A percentile compares a stretch with the other conserved stretches of the same genome.
Evolutionary conservation across 768 basidiomycete genomes (phyloP).

Genomic region (Scleroderma bovista): DNA sequence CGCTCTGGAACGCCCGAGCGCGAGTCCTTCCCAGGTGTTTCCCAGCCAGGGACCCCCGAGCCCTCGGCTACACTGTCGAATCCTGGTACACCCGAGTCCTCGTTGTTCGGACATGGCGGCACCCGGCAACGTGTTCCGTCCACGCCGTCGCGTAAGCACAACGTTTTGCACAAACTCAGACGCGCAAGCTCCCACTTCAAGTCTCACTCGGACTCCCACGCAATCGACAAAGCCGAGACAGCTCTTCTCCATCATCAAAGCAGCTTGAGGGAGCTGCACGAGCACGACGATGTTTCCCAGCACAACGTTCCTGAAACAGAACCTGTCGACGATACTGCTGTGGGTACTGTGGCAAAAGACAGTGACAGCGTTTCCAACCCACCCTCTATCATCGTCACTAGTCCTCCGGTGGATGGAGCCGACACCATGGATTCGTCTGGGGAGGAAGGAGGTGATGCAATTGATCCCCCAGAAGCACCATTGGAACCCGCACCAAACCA

Average conservation of each 20-base stretch:
- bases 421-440: neutral
- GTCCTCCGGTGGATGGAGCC: neutral
- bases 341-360: neutral
- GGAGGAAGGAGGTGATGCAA: neutral
- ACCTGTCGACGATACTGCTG: neutral
- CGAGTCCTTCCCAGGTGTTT: neutral
- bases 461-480: neutral
- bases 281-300: neutral
- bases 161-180: constrained; percentile 5
- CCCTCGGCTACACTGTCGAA: constrained; percentile 4
- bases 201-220: neutral
- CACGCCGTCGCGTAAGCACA: constrained; percentile 5
- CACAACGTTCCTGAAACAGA: neutral
- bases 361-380: neutral
- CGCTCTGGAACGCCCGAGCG: neutral
- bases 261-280: neutral
- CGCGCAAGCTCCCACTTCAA: constrained; percentile 7
- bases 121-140: constrained; percentile 12
- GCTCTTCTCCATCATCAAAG: neutral
- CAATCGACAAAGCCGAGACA: neutral
- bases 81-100: constrained; percentile 12
- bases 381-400: neutral
- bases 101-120: constrained; percentile 1
- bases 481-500: too few species aligned
- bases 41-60: neutral